Percentiles rank a stretch among this genome's conserved stretches.
Conservation (phyloP, 257 asterid species). For the Nicotiana knightiana region DNA sequence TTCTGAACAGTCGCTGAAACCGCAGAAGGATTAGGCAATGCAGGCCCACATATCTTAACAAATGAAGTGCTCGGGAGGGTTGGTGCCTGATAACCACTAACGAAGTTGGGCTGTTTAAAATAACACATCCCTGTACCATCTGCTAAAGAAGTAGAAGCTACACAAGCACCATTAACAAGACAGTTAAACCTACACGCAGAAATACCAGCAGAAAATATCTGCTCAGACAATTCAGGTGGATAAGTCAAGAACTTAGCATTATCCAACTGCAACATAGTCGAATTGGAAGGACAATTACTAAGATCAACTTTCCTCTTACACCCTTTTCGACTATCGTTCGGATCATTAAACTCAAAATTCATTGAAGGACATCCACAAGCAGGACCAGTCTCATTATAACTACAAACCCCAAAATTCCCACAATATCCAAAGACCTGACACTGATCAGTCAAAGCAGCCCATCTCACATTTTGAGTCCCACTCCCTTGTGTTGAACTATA, state of each 20-base stretch:
- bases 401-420: constrained; percentile 74
- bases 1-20: constrained; percentile 9
- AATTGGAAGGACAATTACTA: constrained; percentile 36
- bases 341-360: constrained; percentile 55
- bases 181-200: constrained; percentile 56
- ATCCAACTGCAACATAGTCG: constrained; percentile 52
- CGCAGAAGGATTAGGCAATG: constrained; percentile 41
- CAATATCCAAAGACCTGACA: constrained; percentile 77
- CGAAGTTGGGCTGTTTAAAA: constrained; percentile 35
- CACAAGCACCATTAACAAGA: constrained; percentile 37
- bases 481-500: constrained; percentile 51
- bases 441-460: constrained; percentile 85
- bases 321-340: constrained; percentile 51
- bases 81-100: constrained; percentile 66
- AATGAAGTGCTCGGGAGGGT: constrained; percentile 75
- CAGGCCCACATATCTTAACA: constrained; percentile 60
- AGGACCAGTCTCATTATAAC: constrained; percentile 57
- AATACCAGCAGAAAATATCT: constrained; percentile 42
- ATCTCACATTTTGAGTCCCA: constrained; percentile 34
- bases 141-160: constrained; percentile 64
- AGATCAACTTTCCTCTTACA: constrained; percentile 67
- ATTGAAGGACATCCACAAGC: constrained; percentile 63
- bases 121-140: constrained; percentile 84
- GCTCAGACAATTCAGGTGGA: constrained; percentile 33
- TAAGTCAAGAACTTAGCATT: constrained; percentile 59